phyloP scores from a whole-genome alignment of 352 stramenopile species.

The Globisporangium viniferum region DNA sequence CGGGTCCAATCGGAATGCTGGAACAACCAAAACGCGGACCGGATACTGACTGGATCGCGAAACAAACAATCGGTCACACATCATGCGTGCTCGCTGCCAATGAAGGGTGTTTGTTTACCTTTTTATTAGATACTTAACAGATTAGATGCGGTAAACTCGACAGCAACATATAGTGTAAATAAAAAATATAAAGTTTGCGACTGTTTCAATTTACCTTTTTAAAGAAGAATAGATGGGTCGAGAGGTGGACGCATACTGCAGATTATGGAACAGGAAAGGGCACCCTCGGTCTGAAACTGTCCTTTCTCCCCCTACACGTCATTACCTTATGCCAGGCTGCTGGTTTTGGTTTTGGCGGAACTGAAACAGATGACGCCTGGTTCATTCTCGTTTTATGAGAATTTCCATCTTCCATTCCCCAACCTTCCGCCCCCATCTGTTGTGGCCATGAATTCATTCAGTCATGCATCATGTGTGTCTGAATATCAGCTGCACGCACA shows the following conservation, averaged over 20 bases:
- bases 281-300: not conserved
- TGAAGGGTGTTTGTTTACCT: not conserved
- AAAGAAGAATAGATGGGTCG: not conserved
- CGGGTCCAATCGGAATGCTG: constrained; percentile 1
- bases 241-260: not conserved
- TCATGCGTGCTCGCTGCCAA: constrained; percentile 4
- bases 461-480: not conserved
- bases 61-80: constrained; percentile 1
- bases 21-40: not conserved
- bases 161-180: fast-evolving
- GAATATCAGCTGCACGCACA: not conserved
- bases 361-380: not conserved
- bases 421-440: not conserved
- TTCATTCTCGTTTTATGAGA: not conserved
- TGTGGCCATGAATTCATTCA: not conserved
- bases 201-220: not conserved
- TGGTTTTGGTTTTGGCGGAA: not conserved
- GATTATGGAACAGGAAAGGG: not conserved
- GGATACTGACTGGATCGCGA: not conserved
- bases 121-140: not conserved
- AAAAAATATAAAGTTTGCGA: not conserved
- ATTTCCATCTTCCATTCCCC: not conserved
- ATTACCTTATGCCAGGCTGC: not conserved
- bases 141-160: not conserved
- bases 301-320: not conserved